A percentile compares a stretch with the other conserved stretches of the same genome.
These are phyloP conservation scores for Aurantiochytrium sp. DNA, from an alignment of 108 stramenopile species.

Conservation along the genomic window DNA sequence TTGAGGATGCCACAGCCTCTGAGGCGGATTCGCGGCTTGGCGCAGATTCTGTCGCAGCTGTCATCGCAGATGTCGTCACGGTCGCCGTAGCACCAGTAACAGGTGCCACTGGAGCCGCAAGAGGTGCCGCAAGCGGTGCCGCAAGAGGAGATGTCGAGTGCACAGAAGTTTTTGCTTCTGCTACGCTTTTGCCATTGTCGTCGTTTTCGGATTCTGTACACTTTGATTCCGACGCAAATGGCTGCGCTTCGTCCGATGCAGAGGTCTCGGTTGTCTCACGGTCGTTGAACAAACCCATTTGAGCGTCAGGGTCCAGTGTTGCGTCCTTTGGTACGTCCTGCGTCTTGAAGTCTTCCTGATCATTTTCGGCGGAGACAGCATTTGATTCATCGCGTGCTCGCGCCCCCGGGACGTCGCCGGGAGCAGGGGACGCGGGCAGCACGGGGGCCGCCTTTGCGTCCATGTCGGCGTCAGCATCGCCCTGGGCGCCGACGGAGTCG, in stretches of 20 bases:
- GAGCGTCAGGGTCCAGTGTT: not conserved
- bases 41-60: no score
- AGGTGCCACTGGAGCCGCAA: no score
- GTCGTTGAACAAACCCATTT: not conserved
- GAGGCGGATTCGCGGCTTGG: not conserved
- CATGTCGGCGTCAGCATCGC: not conserved
- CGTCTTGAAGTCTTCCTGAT: not conserved
- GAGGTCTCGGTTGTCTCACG: not conserved
- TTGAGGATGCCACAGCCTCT: not conserved
- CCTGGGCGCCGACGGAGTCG: not conserved
- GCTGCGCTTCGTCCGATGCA: no score
- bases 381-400: not conserved
- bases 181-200: no score
- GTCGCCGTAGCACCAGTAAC: no score
- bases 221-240: no score
- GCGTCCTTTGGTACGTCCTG: not conserved
- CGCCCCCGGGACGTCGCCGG: not conserved
- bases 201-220: no score
- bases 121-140: no score
- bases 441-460: not conserved
- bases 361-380: not conserved
- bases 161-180: no score
- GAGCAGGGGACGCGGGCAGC: not conserved
- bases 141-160: no score
- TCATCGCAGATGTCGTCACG: no score